Conservation (phyloP, 352 stramenopile species). For the Paralagenidium karlingii region DNA sequence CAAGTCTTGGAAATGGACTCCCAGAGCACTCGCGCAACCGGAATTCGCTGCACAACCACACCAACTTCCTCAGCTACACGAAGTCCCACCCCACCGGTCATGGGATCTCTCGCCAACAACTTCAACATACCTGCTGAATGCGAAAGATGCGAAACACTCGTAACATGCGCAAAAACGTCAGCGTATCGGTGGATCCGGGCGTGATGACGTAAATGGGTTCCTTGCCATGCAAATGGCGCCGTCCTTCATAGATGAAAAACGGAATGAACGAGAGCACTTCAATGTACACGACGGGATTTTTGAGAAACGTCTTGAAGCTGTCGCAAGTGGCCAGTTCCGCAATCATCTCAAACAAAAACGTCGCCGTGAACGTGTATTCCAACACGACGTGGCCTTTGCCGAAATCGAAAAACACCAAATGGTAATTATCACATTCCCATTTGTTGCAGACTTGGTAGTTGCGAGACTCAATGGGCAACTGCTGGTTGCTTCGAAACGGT, state of each 20-base stretch:
- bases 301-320: constrained; percentile 30
- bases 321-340: constrained; percentile 22
- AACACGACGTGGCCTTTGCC: constrained; percentile 27
- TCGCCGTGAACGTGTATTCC: constrained; percentile 61
- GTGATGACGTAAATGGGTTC: constrained; percentile 52
- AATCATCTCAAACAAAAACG: constrained; percentile 43
- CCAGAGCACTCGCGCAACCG: constrained; percentile 60
- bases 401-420: constrained; percentile 64
- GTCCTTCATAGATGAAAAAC: constrained; percentile 46
- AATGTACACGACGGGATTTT: constrained; percentile 49
- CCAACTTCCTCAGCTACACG: too few species aligned
- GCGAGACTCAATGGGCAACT: constrained; percentile 20
- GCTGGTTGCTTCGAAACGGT: constrained; percentile 32
- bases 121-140: constrained; percentile 56
- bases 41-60: too few species aligned
- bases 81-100: background rate
- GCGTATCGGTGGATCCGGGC: constrained; percentile 37
- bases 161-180: constrained; percentile 44
- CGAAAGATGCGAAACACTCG: constrained; percentile 64
- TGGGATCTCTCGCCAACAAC: background rate
- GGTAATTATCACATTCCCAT: constrained; percentile 60
- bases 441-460: constrained; percentile 49
- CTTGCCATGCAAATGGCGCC: constrained; percentile 14
- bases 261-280: constrained; percentile 58
- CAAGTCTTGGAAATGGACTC: constrained; percentile 78